Base-by-base conservation (phyloP, 2,329 filamentous ascomycete species). In the Diaporthe nobilis region DNA sequence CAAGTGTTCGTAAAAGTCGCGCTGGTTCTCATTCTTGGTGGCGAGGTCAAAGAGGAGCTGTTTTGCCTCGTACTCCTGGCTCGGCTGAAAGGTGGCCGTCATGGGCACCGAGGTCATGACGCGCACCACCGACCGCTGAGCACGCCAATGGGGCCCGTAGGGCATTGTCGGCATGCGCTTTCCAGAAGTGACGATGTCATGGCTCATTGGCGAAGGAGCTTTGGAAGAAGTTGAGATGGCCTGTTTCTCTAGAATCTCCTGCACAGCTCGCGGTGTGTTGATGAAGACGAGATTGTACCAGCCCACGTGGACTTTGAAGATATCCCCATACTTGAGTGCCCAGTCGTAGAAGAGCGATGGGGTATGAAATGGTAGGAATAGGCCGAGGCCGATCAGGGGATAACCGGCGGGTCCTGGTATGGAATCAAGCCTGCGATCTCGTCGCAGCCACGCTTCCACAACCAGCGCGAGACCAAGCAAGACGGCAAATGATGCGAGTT, bases 221-320 rank as follows among this genome's bases (percentile, higher is more conserved):
- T 83, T 81, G 28, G 83, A 84, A 17, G 82, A 84, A 3, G 84
- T 84, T 37, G 79, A 74, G 2, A 80, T 78, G 10, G 82, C 63
- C 63, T 68, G 80, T 75, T 84, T 85, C 73, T 87, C 85, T 31
- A 88, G 76, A 28, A 88, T 83, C 22, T 87, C 86, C 53, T 83
- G 84, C 6, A 87, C 82, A 0, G 85, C 86, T 28, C 82, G 81
- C 2, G 86, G 86, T 9, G 79, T 85, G 78, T 86, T 87, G 55
- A 88, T 78, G 77, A 86, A 80, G 22, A 86, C 83, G 84, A 85
- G 87, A 75, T 86, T 82, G 63, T 87, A 82, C 83, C 84, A 86
- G 4, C 87, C 87, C 4, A 87, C 78, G 3, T 83, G 82, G 37
- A 88, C 78, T 72, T 84, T 83, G 80, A 84, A 87, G 5, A 88